Evolutionary conservation across 768 basidiomycete genomes (phyloP), one percentile per base, ranked within the genome.

Genomic region (Hygrophorus russula): DNA sequence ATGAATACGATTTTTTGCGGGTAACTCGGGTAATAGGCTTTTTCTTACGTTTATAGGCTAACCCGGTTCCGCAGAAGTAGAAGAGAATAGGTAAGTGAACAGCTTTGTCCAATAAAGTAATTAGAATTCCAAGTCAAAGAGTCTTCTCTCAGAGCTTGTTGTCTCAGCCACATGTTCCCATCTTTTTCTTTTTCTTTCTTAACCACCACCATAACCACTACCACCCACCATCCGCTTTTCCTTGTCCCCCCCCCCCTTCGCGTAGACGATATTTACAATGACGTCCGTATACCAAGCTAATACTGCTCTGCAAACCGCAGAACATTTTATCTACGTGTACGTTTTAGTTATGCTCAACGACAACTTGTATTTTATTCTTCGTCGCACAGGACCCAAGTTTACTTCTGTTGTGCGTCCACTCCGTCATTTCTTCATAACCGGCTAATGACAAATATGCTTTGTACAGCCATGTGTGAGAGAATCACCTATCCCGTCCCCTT

Each of bases 241-340:
- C n/a, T n/a, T n/a, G n/a, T n/a, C n/a, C 18, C 47, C 49, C 47
- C 49, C 49, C 39, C 43, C 40, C 46, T 48, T 36, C 49, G 24
- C 24, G 24, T 24, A 24, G 24, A 24, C 37, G 37, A 53, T 47
- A 42, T 39, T 49, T 38, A 43, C 56, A 42, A 66, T 64, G 62
- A 53, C 57, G 42, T 32, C 50, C 32, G 49, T 44, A 41, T 40
- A 41, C 38, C 38, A 50, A 42, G 49, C 50, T 40, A 46, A 54
- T 44, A 63, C 76, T 59, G 59, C 71, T 38, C 60, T 69, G 45
- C 68, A 70, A 50, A 76, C 76, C 33, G 78, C 81, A 46, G 73
- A 80, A 52, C 73, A 83, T 59, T 85, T 85, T 59, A 83, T 87
- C 61, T 84, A 80, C 64, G 77, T 84, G 71, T 68, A 56, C 44